Evolutionary conservation across 2,329 filamentous ascomycete species (phyloP).

Genomic region (Endothia cerciana): DNA sequence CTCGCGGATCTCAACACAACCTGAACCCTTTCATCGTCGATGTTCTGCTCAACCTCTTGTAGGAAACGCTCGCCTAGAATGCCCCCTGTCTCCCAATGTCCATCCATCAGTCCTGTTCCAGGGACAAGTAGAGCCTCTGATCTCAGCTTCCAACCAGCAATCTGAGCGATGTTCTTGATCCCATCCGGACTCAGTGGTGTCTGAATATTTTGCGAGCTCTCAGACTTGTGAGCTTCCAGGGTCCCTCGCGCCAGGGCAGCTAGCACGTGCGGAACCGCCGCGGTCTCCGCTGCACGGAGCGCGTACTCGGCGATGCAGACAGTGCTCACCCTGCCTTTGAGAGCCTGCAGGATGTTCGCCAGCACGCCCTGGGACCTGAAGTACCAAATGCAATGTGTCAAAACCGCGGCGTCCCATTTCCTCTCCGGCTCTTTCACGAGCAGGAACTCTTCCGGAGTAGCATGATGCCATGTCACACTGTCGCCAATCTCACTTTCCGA

Average conservation of each 20-base stretch:
- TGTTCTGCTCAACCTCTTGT: slow-evolving; percentile 38
- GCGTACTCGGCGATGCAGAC: slow-evolving; percentile 53
- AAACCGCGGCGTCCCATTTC: slow-evolving; percentile 49
- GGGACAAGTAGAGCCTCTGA: slow-evolving; percentile 43
- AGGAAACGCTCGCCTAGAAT: slow-evolving; percentile 39
- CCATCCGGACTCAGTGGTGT: slow-evolving; percentile 47
- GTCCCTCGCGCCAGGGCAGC: slow-evolving; percentile 50
- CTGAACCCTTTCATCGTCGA: slow-evolving; percentile 36
- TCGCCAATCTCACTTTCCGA: slow-evolving; percentile 43
- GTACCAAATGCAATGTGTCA: slow-evolving; percentile 59
- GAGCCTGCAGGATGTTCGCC: slow-evolving; percentile 40
- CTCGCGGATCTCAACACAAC: slow-evolving; percentile 37
- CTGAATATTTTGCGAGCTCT: slow-evolving; percentile 51
- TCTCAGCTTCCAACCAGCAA: slow-evolving; percentile 43
- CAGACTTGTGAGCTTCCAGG: slow-evolving; percentile 46
- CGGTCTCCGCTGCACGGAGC: slow-evolving; percentile 43
- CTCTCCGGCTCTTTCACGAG: slow-evolving; percentile 29
- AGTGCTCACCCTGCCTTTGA: slow-evolving; percentile 39
- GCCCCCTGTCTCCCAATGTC: slow-evolving; percentile 48
- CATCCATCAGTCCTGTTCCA: slow-evolving; percentile 48
- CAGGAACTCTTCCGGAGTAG: slow-evolving; percentile 43
- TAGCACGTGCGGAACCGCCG: slow-evolving; percentile 53
- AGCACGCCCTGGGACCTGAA: slow-evolving; percentile 47
- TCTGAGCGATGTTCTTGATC: slow-evolving; percentile 42
- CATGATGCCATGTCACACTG: slow-evolving; percentile 49